Evolutionary conservation across 1,284 basidiomycete genomes (phyloP), one percentile per base, ranked within the genome.

Genomic region (Rhodotorula mucilaginosa): DNA sequence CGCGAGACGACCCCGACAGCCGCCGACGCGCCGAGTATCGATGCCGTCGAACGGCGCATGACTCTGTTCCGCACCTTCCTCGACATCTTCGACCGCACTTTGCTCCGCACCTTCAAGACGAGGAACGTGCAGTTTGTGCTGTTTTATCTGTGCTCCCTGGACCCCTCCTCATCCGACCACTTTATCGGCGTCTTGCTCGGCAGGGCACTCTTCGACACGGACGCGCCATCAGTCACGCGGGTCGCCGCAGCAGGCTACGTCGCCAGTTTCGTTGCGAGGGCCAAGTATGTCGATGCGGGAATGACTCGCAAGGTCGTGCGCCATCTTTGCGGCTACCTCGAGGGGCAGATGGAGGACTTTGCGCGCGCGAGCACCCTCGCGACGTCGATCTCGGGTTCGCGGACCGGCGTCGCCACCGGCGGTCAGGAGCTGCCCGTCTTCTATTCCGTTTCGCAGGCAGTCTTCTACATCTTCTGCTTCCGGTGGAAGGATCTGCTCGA

Each of bases 391-490:
- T 13, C 47, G 48, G 63, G 57, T 18, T 23, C 39, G 23, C 19
- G 34, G 10, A 23, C 39, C 2, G 51, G 34, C n/a, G 16, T 39
- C 3, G 61, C 56, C 0, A 4, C 44, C 8, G 57, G 46, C 6
- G 70, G 68, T 5, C 62, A 69, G 21, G 71, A 77, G 51, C 65
- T 76, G 18, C 86, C 85, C 46, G 86, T 96, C 34, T 98, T 97
- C 81, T 99, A 98, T 81, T 93, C 96, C 8, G 90, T 97, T 47
- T 84, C 89, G 1, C 97, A 99, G 80, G 91, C 95, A 0, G 87
- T 94, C 10, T 97, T 99, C 81, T 87, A 99, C 78, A 93, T 99
- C 74, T 99, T 99, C 81, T 99, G 97, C 82, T 99, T 99, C 84
- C 85, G 96, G 26, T 99, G 95, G 96, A 84, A 92, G 72, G 93